A percentile compares a stretch with the other conserved stretches of the same genome.
phyloP scores from a whole-genome alignment of 306 rosid genomes.

The Vigna hirtella region DNA sequence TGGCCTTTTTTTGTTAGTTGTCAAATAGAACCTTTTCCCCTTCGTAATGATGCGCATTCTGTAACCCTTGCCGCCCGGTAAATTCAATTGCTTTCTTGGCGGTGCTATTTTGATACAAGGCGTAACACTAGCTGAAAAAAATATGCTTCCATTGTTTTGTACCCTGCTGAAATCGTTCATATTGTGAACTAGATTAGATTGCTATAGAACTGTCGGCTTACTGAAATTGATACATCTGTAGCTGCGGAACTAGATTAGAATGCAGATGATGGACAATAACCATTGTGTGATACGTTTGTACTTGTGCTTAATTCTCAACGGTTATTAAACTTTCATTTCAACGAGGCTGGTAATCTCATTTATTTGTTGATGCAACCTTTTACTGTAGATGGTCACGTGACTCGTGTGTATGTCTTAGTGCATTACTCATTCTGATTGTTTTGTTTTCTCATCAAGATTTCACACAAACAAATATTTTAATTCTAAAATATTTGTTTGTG shows the following conservation, averaged over 20 bases:
- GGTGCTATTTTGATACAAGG: conserved; percentile 40
- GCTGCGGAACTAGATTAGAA: background rate
- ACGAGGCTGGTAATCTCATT: background rate
- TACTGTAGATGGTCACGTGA: background rate
- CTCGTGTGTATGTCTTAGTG: background rate
- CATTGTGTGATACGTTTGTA: background rate
- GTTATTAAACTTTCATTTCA: background rate
- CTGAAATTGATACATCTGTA: background rate
- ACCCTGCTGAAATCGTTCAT: conserved; percentile 9
- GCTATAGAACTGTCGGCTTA: background rate
- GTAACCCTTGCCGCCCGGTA: conserved; percentile 34
- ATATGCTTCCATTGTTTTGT: conserved; percentile 19
- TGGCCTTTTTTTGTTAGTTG: conserved; percentile 50
- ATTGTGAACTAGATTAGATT: conserved; percentile 19
- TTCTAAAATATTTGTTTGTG: too few species aligned
- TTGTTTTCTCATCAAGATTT: background rate
- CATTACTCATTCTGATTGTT: background rate
- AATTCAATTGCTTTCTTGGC: conserved; percentile 33
- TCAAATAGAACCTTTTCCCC: conserved; percentile 26
- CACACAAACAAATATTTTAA: background rate
- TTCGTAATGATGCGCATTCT: conserved; percentile 31
- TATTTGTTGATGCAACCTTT: background rate
- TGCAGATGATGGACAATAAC: conserved; percentile 1
- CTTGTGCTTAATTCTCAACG: background rate
- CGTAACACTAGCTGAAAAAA: conserved; percentile 21